Percentiles rank a stretch among this genome's conserved stretches.
phyloP scores from a whole-genome alignment of 768 basidiomycete genomes.

The Tulasnella calospora region DNA sequence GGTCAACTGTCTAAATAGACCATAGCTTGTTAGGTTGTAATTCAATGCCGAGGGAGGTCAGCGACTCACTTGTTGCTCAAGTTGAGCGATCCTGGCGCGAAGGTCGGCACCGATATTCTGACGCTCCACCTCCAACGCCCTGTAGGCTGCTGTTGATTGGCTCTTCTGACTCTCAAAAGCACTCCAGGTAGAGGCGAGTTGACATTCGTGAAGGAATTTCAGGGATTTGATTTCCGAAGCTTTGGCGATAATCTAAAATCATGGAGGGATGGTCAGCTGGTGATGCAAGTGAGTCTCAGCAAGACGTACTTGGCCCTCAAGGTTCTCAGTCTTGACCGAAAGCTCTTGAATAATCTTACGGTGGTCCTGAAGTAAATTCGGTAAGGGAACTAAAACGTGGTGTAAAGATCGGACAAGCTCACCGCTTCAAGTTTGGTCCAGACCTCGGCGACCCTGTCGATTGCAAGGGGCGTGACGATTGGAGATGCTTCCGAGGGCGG shows the following conservation, averaged over 20 bases:
- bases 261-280: not conserved
- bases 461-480: not conserved
- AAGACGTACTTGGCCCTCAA: not conserved
- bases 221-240: not conserved
- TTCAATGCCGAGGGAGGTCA: not conserved
- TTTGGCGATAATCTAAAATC: not conserved
- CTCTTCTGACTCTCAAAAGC: not conserved
- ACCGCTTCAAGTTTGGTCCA: not conserved
- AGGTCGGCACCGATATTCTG: not conserved
- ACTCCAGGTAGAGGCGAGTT: not conserved
- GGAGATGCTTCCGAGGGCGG: not conserved
- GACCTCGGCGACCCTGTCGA: not conserved
- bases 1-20: not conserved
- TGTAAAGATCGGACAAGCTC: not conserved
- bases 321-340: not conserved
- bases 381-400: not conserved
- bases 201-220: not conserved
- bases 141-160: not conserved
- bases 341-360: not conserved
- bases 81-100: not conserved
- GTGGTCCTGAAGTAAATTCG: not conserved
- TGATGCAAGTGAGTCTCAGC: not conserved
- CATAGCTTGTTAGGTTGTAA: not conserved
- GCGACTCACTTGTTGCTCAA: not conserved
- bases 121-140: not conserved